Conservation (phyloP, 768 basidiomycete genomes). For the Pholiota microspora region DNA sequence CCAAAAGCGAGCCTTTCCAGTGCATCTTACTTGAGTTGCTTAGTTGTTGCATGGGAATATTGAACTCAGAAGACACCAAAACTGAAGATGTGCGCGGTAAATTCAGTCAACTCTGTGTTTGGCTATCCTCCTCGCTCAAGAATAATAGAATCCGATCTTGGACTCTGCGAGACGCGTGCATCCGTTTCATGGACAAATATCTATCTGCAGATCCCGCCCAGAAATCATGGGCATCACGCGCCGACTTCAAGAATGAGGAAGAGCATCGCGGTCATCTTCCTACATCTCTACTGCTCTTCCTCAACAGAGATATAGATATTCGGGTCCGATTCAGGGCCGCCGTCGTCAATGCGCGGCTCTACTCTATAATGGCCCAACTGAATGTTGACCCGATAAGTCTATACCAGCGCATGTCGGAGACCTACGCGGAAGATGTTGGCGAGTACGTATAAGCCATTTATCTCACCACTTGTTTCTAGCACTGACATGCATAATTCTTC, state of each 20-base stretch:
- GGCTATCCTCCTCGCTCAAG: conserved; percentile 47
- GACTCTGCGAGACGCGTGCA: conserved; percentile 62
- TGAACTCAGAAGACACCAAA: conserved; percentile 36
- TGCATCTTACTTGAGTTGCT: conserved; percentile 60
- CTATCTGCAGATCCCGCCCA: conserved; percentile 56
- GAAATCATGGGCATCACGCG: conserved; percentile 38
- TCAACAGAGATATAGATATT: conserved; percentile 73
- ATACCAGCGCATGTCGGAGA: conserved; percentile 47
- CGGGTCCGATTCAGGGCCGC: conserved; percentile 82
- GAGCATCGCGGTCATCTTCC: conserved; percentile 30
- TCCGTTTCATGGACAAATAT: conserved; percentile 66
- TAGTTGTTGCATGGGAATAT: conserved; percentile 60
- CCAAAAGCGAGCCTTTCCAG: conserved; percentile 51
- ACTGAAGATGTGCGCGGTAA: conserved; percentile 38
- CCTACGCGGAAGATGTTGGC: conserved; percentile 42
- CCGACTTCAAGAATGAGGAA: conserved; percentile 23
- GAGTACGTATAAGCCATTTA: conserved; percentile 40
- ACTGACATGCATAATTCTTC: conserved; percentile 3
- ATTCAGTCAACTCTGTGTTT: conserved; percentile 48
- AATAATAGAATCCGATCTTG: conserved; percentile 52
- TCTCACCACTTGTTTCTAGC: not conserved
- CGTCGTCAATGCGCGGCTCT: conserved; percentile 53
- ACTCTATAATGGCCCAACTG: conserved; percentile 44
- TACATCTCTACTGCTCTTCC: conserved; percentile 43
- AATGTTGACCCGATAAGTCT: conserved; percentile 29